Base-by-base conservation (phyloP, 352 stramenopile species). In the Phytopythium cucurbitacearum region DNA sequence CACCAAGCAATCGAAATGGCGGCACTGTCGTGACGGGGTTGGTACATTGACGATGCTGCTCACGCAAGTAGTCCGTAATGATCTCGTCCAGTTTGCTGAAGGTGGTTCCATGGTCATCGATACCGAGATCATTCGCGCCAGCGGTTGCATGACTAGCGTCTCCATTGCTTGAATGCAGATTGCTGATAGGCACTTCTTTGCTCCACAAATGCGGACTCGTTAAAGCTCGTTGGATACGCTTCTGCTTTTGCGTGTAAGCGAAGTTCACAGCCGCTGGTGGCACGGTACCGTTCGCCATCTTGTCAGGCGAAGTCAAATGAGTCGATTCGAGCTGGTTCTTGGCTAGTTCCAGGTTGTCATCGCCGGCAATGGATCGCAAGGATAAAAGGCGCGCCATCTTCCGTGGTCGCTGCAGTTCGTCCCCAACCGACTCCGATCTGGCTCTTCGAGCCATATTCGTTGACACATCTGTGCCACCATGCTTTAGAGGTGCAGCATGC, bases 1-100 rank as follows among this genome's bases (percentile, higher is more conserved):
- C 65, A 4, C 73, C 78, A 6, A 90, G 50, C 13, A 96, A 52
- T 39, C 90, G 88, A 62, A 96, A 94, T 13, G 85, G 85, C 0
- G 87, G 87, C 1, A 96, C 79, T 1, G 88, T 92, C 12, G 85
- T 88, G 11, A 96, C 80, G 33, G 87, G 87, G 40, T 95, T 92
- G 0, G 80, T 55, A 48, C 87, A 96, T 51, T 94, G 86, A 5
- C 87, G 84, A 56, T 96, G 87, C 58, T 96, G 87, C 43, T 95
- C 85, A 51, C 85, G 76, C 15, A 95, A 64, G 51, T 93, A 95
- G 58, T 94, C 80, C 2, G 76, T 89, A 38, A 96, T 92, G 41
- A 96, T 93, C 32, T 80, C 73, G 56, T 96, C 82, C 10, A 92
- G 42, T 43, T 82, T 80, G 57, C 75, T 92, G 34, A 55, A 55